phyloP scores from a whole-genome alignment of 257 asterid species.

The Schizonepeta tenuifolia region DNA sequence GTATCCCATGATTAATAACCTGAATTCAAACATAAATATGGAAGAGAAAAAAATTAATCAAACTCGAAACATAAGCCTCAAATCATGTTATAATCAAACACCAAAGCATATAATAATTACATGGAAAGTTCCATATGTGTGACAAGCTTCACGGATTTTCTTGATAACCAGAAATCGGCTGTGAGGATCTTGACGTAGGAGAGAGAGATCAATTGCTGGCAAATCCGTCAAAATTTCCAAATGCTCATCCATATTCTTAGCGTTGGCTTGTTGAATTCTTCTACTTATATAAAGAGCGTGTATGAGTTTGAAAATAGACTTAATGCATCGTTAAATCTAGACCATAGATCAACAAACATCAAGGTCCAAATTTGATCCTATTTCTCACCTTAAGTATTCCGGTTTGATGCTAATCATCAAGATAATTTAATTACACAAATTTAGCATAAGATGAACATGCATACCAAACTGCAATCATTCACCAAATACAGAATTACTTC shows the following conservation, averaged over 20 bases:
- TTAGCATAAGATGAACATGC: not conserved
- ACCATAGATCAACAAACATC: too few relatives aligned
- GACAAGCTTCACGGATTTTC: constrained; percentile 42
- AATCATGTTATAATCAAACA: too few relatives aligned
- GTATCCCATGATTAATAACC: constrained; percentile 42
- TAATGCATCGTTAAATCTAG: too few relatives aligned
- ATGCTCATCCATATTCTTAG: not conserved
- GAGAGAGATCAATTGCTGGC: constrained; percentile 33
- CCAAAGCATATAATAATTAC: constrained; percentile 10
- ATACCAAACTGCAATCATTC: not conserved
- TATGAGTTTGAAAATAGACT: not conserved
- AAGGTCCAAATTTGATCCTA: too few relatives aligned
- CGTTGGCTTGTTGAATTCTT: not conserved
- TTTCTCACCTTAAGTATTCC: too few relatives aligned
- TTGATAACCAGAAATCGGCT: constrained; percentile 19
- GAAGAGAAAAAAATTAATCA: not conserved
- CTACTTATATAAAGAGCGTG: not conserved
- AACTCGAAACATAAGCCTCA: not conserved
- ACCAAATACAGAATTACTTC: not conserved
- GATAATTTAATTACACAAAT: not conserved
- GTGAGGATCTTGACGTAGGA: constrained; percentile 23
- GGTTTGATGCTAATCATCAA: not conserved
- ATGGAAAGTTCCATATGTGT: constrained; percentile 38
- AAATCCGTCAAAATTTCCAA: constrained; percentile 13
- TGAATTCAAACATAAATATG: not conserved